A percentile compares a stretch with the other conserved stretches of the same genome.
phyloP scores from a whole-genome alignment of 2,329 filamentous ascomycete genomes.

The Catunica adiposa region DNA sequence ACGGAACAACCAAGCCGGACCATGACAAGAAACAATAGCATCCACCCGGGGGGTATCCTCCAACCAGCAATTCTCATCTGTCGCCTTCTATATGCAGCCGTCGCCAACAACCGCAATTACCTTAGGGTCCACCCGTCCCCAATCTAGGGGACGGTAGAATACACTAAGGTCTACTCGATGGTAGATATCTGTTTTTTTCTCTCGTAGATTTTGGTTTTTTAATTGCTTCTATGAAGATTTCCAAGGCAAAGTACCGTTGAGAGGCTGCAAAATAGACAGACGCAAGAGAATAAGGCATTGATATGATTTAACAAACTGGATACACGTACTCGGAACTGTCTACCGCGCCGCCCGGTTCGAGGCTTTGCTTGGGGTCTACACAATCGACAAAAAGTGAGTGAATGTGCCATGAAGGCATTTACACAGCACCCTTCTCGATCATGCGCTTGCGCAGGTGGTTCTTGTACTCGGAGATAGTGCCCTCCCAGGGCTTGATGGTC shows the following conservation, averaged over 20 bases:
- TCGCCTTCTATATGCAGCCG: neutral
- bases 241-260: neutral
- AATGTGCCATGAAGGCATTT: constrained; percentile 20
- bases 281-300: neutral
- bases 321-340: neutral
- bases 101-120: neutral
- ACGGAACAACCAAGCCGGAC: neutral
- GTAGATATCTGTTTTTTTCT: neutral
- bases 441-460: constrained; percentile 98
- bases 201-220: neutral
- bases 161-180: neutral
- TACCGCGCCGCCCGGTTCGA: neutral
- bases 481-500: constrained; percentile 79
- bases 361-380: neutral
- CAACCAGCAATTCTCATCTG: neutral
- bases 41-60: neutral
- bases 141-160: too few relatives aligned
- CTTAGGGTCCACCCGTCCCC: neutral
- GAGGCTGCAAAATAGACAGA: neutral
- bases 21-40: neutral
- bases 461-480: constrained; percentile 89
- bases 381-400: neutral
- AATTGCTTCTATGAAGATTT: neutral
- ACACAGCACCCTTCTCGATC: constrained; percentile 73
- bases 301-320: neutral